These are phyloP conservation scores for Blastobotrys buckinghamii DNA, from an alignment of 1,139 yeast genomes.

Conservation along the genomic window DNA sequence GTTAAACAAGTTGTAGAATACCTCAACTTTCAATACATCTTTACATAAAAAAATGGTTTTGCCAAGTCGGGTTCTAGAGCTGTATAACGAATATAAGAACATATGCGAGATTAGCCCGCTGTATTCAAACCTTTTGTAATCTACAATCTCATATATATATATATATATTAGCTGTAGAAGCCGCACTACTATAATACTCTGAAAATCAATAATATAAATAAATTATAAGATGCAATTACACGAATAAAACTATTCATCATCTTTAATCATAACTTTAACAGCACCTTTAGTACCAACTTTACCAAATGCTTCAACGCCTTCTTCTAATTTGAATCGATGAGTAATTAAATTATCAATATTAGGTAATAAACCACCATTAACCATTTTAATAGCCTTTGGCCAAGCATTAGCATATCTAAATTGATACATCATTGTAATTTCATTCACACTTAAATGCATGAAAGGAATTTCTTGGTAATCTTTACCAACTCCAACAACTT, in stretches of 20 bases:
- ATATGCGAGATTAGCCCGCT: too few species aligned
- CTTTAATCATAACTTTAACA: slow-evolving; percentile 58
- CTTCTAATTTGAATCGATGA: slow-evolving; percentile 65
- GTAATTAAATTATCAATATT: slow-evolving; percentile 66
- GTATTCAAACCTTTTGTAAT: too few species aligned
- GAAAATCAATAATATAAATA: too few species aligned
- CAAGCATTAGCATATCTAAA: slow-evolving; percentile 79
- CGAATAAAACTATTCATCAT: slow-evolving; percentile 22
- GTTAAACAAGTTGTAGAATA: too few species aligned
- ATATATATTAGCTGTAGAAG: too few species aligned
- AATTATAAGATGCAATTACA: too few species aligned
- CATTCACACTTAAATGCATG: slow-evolving; percentile 63
- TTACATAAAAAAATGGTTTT: too few species aligned
- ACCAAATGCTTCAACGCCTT: slow-evolving; percentile 79
- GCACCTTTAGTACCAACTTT: slow-evolving; percentile 51
- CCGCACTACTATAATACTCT: too few species aligned
- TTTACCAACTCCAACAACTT: slow-evolving; percentile 72
- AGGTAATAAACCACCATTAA: slow-evolving; percentile 50
- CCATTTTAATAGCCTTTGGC: slow-evolving; percentile 62
- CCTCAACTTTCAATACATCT: too few species aligned
- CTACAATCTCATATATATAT: too few species aligned
- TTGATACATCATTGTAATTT: slow-evolving; percentile 63
- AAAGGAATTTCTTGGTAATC: slow-evolving; percentile 67
- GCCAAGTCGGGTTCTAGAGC: too few species aligned
- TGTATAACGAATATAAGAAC: too few species aligned